Base-by-base conservation (phyloP, 495 filamentous ascomycete genomes). In the Lasiosphaeris hirsuta region DNA sequence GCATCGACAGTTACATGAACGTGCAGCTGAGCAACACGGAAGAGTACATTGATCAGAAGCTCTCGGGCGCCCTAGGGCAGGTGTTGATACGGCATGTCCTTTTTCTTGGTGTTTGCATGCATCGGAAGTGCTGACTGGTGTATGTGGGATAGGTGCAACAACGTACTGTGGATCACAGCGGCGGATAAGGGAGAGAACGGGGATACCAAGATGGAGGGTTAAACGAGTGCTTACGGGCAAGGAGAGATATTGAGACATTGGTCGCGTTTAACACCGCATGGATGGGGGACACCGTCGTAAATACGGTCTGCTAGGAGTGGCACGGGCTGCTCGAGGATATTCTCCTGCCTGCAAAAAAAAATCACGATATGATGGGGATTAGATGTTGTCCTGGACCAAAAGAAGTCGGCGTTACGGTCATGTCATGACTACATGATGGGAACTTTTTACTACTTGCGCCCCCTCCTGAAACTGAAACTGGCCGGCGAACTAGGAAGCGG, bases 1-100 rank as follows among this genome's bases (percentile, higher is more conserved):
- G 67, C 75, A 89, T 96, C 62, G 94, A 98, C 77, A 92, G 88
- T 65, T 98, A 97, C 82, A 96, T 98, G 92, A 98, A 98, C 77
- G 85, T 98, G 59, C 89, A 97, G 74, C 82, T 98, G 51, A 82
- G 82, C 64, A 84, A 86, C 64, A 90, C 94, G 47, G 90, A 95
- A 75, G 95, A 97, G 68, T 96, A 83, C 75, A 87, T 96, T 61
- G 86, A 94, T 73, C 89, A 88, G 53, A 90, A 94, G 81, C 86
- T 81, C 66, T 90, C 88, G 34, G 92, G 90, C 46, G 79, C 78
- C 58, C 73, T 98, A 67, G 94, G 94, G 15, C 85, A 96, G 71
- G 94, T 97, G 48, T 69, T 98, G 63, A 97, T 98, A 62, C 80
- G 94, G 90, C 96, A 69, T 56, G 76, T 73, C 11, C 50, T 14